Evolutionary conservation across 495 filamentous ascomycete genomes (phyloP).

Genomic region (Neurospora sp.): DNA sequence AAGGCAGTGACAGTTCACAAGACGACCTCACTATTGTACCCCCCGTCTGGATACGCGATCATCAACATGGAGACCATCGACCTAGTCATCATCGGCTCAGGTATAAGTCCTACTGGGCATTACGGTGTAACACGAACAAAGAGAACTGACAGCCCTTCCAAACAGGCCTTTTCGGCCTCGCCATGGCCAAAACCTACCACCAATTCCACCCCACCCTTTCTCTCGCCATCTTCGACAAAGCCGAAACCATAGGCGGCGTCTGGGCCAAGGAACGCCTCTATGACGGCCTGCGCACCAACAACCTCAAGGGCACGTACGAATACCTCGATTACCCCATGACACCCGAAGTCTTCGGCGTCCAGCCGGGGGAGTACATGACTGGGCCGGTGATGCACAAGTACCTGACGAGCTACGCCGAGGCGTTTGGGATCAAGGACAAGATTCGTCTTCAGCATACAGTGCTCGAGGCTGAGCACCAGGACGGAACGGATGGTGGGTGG

Average conservation of each 20-base stretch:
- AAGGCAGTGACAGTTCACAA: background rate
- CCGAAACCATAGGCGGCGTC: constrained; percentile 49
- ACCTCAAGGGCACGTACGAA: constrained; percentile 55
- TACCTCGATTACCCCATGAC: constrained; percentile 69
- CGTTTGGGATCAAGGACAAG: constrained; percentile 43
- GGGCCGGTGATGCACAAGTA: constrained; percentile 57
- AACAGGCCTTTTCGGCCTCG: constrained; percentile 33
- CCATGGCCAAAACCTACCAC: constrained; percentile 32
- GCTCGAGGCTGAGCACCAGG: constrained; percentile 37
- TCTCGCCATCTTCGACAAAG: constrained; percentile 29
- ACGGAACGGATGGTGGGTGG: constrained; percentile 27
- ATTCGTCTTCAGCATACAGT: constrained; percentile 47
- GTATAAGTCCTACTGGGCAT: constrained; percentile 14
- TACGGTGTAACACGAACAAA: too few relatives aligned
- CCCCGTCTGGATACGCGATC: background rate
- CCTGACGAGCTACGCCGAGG: constrained; percentile 49
- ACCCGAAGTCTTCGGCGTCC: constrained; percentile 44
- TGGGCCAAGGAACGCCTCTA: constrained; percentile 60
- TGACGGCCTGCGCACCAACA: constrained; percentile 54
- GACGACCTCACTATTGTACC: background rate
- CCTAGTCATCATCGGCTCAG: constrained; percentile 36
- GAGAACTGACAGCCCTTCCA: background rate
- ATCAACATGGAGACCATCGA: constrained; percentile 31
- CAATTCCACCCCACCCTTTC: constrained; percentile 27
- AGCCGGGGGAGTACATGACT: constrained; percentile 56